Evolutionary conservation across 225 moss, liverwort and hornwort species (phyloP), one percentile per base, ranked within the genome.

Genomic region (Bryoerythrophyllum caledonicum): DNA sequence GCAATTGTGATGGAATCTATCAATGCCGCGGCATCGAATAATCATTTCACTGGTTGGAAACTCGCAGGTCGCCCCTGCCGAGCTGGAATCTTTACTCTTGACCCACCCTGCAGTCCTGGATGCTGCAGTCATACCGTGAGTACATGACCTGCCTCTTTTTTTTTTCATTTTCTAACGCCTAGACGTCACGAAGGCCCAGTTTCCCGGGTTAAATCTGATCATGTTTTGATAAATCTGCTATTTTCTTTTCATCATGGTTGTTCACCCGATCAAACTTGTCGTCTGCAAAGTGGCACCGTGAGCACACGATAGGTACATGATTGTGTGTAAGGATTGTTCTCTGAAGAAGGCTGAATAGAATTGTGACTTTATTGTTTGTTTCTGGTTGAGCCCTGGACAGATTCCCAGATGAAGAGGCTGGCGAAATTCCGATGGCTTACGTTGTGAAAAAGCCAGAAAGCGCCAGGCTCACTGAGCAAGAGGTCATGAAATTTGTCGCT

Each of bases 101-200:
- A 34, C 67, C 30, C 87, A 87, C 68, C 75, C 84, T 60, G 76
- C 48, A 59, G 77, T 87, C 17, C 1, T 48, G 54, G 90, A 86
- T 38, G 79, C 83, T 40, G 86, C 83, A 32, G 85, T 90, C 20
- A 85, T 90, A 79, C 90, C 90, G 90, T 90, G 44, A 85, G 90
- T 80, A 23, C 23, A 16, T 15, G 19, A 14, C 51, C 75, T 26
- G 20, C 51, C 9, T 71, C 25, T 16, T 28, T 44, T 17, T 58
- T 38, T 41, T 52, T 1, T 30, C 30, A 30, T 30, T 2, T n/a
- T n/a, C n/a, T 4, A 30, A 30, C 30, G 1, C 30, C 30, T 30
- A 30, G 4, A 30, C 30, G 1, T 30, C 30, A 30, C 4, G 30
- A n/a, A n/a, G n/a, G n/a, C n/a, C 30, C 2, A 3, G 3, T 30